These are phyloP conservation scores for Chaetomium cochliodes DNA, from an alignment of 495 filamentous ascomycete genomes.

Conservation along the genomic window DNA sequence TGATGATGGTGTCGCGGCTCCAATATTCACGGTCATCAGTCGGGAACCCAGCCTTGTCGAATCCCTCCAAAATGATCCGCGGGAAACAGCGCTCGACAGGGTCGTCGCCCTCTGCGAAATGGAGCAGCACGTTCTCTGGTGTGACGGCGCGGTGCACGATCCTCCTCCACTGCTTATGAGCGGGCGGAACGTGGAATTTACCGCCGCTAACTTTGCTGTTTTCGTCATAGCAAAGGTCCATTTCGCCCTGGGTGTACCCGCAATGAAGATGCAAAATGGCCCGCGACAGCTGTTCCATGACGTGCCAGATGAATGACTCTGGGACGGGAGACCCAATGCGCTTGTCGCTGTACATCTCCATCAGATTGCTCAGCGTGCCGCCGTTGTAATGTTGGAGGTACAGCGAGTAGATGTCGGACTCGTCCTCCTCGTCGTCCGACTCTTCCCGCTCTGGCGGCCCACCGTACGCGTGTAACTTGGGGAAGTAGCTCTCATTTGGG, in stretches of 20 bases:
- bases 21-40: not conserved
- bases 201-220: not conserved
- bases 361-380: slow-evolving; percentile 16
- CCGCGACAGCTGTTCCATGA: slow-evolving; percentile 19
- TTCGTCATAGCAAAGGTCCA: not conserved
- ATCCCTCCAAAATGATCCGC: slow-evolving; percentile 13
- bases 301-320: slow-evolving; percentile 26
- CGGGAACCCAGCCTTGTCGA: not conserved
- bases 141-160: slow-evolving; percentile 2
- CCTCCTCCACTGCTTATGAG: not conserved
- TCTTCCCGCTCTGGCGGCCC: not conserved
- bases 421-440: not conserved
- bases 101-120: not conserved
- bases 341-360: slow-evolving; percentile 11
- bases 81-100: slow-evolving; percentile 7
- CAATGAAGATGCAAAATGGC: slow-evolving; percentile 21
- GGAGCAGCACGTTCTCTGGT: not conserved
- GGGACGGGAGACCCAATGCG: not conserved
- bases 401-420: slow-evolving; percentile 7
- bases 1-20: not conserved
- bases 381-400: slow-evolving; percentile 23
- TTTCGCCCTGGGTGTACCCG: not conserved
- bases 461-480: slow-evolving; percentile 12
- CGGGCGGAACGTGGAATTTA: no score
- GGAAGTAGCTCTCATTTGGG: slow-evolving; percentile 18